Evolutionary conservation across 441 rosid species (phyloP).

Genomic region (Capsella rubella): DNA sequence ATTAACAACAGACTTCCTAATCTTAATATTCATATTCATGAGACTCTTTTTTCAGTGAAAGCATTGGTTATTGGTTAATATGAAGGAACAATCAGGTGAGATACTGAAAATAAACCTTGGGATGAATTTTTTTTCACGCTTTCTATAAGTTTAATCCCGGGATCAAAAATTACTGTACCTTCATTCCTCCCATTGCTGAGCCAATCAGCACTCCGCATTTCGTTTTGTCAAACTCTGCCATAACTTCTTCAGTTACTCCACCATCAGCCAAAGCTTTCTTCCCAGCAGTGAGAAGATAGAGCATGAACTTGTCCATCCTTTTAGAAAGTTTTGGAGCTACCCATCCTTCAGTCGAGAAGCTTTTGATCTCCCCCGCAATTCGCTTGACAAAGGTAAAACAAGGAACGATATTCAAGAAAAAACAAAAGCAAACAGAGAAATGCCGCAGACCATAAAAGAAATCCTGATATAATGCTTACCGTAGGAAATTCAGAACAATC

Average conservation of each 20-base stretch:
- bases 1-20: constrained; percentile 7
- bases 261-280: constrained; percentile 97
- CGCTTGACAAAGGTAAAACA: constrained; percentile 55
- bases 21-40: constrained; percentile 2
- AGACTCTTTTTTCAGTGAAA: constrained; percentile 2
- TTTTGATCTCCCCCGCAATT: constrained; percentile 97
- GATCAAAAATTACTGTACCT: constrained; percentile 50
- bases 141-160: background rate
- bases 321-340: constrained; percentile 89
- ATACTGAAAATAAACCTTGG: constrained; percentile 17
- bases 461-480: constrained; percentile 50
- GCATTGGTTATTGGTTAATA: background rate
- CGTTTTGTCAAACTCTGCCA: constrained; percentile 73
- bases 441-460: background rate
- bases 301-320: constrained; percentile 99
- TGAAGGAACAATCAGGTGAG: background rate
- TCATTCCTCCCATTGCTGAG: constrained; percentile 90
- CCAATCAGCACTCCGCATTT: constrained; percentile 89
- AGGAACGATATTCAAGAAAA: constrained; percentile 9
- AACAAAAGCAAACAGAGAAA: constrained; percentile 19
- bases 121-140: background rate
- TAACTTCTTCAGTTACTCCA: constrained; percentile 81
- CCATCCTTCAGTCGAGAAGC: constrained; percentile 92
- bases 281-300: constrained; percentile 93
- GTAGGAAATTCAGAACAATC: constrained; percentile 86